Evolutionary conservation across 2,329 filamentous ascomycete genomes (phyloP).

Genomic region (Fusarium setosum): DNA sequence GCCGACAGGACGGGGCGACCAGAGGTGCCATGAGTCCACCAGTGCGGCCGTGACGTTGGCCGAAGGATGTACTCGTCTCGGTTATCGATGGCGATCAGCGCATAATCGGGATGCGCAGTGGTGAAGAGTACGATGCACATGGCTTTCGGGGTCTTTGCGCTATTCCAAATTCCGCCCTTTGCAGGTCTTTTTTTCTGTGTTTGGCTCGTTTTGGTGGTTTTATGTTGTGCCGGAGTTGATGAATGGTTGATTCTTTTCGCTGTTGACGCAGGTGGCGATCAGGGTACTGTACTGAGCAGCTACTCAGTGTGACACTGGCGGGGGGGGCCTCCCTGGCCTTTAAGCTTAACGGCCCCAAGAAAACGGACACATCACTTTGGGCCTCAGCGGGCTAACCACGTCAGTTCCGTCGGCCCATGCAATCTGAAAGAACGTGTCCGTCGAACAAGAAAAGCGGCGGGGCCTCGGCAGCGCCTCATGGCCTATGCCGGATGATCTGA

Average conservation of each 20-base stretch:
- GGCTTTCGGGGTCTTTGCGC: constrained; percentile 1
- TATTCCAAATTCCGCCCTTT: background rate
- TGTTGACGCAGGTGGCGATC: constrained; percentile 24
- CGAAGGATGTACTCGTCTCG: constrained; percentile 78
- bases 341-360: constrained; percentile 32
- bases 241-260: constrained; percentile 9
- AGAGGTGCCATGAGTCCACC: constrained; percentile 65
- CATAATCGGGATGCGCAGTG: constrained; percentile 80
- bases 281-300: background rate
- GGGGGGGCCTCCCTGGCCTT: constrained; percentile 27
- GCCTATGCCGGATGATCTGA: constrained; percentile 34
- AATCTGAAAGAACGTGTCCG: constrained; percentile 10
- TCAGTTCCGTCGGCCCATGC: constrained; percentile 8
- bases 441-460: constrained; percentile 11
- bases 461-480: constrained; percentile 33
- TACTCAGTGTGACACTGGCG: background rate
- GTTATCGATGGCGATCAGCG: constrained; percentile 81
- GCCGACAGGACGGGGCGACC: constrained; percentile 65
- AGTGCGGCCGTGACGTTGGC: constrained; percentile 72
- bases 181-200: constrained; percentile 1
- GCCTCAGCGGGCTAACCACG: constrained; percentile 7
- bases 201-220: background rate
- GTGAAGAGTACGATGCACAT: constrained; percentile 86
- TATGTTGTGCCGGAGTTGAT: background rate
- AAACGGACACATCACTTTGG: background rate